A percentile compares a stretch with the other conserved stretches of the same genome.
phyloP scores from a whole-genome alignment of 768 basidiomycete genomes.

The Pulveroboletus sp. region DNA sequence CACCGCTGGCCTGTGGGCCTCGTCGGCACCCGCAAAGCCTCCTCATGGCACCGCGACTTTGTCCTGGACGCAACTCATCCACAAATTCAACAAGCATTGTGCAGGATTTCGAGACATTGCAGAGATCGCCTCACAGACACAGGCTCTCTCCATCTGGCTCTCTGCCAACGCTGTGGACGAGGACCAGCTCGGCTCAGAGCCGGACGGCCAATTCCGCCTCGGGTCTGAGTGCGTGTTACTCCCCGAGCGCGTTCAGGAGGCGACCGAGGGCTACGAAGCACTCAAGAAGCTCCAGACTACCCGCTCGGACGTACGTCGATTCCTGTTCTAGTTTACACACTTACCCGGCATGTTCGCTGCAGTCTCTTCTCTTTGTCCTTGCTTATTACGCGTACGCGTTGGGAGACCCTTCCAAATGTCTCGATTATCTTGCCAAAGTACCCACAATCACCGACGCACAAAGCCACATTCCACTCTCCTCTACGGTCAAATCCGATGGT shows the following conservation, averaged over 20 bases:
- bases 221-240: conserved; percentile 54
- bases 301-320: conserved; percentile 54
- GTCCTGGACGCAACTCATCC: conserved; percentile 73
- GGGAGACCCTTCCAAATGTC: conserved; percentile 57
- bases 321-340: not conserved
- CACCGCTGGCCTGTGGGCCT: conserved; percentile 70
- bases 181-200: conserved; percentile 48
- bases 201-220: conserved; percentile 34
- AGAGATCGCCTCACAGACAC: conserved; percentile 65
- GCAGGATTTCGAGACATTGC: conserved; percentile 53
- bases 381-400: conserved; percentile 82
- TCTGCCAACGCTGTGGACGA: conserved; percentile 46
- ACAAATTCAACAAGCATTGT: conserved; percentile 87
- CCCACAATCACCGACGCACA: conserved; percentile 51
- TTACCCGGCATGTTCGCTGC: conserved; percentile 7
- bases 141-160: conserved; percentile 55
- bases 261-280: conserved; percentile 45
- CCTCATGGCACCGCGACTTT: conserved; percentile 45
- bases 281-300: conserved; percentile 47
- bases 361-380: conserved; percentile 66
- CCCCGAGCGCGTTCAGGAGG: conserved; percentile 57
- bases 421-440: conserved; percentile 53
- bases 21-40: conserved; percentile 54
- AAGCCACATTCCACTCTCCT: conserved; percentile 45
- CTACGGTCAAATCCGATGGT: conserved; percentile 38